A percentile compares a stretch with the other conserved stretches of the same genome.
Conservation (phyloP, 306 rosid genomes). For the Trifolium repens region DNA sequence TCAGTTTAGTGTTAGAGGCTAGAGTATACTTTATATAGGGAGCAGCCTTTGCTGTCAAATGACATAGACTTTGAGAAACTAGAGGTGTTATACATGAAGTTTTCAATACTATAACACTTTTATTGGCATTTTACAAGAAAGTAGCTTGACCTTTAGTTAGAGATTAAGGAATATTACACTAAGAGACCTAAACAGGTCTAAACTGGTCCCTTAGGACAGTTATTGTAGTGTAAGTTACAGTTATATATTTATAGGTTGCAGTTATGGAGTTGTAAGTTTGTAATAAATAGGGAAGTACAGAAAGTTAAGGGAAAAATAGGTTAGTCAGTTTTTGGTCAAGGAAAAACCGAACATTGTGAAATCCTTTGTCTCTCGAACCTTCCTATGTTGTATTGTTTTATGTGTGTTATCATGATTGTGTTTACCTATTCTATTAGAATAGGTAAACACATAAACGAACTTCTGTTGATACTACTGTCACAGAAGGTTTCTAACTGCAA, state of each 20-base stretch:
- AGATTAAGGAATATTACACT: neutral
- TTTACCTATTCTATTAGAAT: no score
- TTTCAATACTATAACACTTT: neutral
- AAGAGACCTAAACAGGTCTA: neutral
- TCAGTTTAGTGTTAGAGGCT: no score
- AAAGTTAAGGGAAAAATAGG: neutral
- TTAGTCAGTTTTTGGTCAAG: neutral
- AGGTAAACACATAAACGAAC: neutral
- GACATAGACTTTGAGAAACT: slow-evolving; percentile 2
- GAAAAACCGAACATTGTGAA: neutral
- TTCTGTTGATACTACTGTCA: neutral
- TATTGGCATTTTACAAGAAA: slow-evolving; percentile 13
- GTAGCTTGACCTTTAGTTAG: neutral
- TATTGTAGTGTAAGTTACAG: neutral
- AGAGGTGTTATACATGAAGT: neutral
- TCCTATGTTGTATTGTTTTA: neutral
- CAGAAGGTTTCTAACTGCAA: neutral
- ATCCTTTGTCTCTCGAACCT: neutral
- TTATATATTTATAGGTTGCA: neutral
- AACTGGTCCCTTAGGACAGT: neutral
- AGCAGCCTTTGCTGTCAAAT: neutral
- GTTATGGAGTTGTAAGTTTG: neutral
- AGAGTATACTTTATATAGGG: neutral
- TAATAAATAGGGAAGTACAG: neutral
- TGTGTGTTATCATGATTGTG: neutral